phyloP scores from a whole-genome alignment of 768 basidiomycete genomes.

The Lactarius pseudohatsudake region DNA sequence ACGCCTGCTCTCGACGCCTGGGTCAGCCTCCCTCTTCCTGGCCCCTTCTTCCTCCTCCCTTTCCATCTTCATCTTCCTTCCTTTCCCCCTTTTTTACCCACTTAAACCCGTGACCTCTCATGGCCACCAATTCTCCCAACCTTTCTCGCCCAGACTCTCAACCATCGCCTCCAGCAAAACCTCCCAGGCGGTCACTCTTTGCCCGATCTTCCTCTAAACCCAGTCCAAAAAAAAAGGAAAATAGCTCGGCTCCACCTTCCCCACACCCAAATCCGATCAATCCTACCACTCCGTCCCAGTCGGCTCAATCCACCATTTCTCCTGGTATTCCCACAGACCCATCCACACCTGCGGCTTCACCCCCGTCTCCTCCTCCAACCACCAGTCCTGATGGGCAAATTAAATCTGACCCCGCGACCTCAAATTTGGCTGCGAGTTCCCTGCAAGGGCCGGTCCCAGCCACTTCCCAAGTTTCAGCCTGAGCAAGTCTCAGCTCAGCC shows the following conservation, averaged over 20 bases:
- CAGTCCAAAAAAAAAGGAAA: constrained; percentile 22
- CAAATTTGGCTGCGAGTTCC: constrained; percentile 13
- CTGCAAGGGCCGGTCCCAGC: constrained; percentile 34
- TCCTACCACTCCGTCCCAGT: background rate
- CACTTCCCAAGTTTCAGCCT: constrained; percentile 6
- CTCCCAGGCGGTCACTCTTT: constrained; percentile 23
- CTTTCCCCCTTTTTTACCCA: background rate
- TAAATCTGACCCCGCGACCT: constrained; percentile 26
- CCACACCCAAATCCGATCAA: background rate
- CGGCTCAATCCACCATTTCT: background rate
- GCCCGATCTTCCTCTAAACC: constrained; percentile 26
- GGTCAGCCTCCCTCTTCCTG: constrained; percentile 7
- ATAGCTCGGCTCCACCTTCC: constrained; percentile 7
- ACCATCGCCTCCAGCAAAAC: constrained; percentile 11
- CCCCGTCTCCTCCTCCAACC: constrained; percentile 11
- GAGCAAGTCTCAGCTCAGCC: constrained; percentile 25
- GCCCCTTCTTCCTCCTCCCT: background rate
- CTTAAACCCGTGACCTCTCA: background rate
- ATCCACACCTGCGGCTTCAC: constrained; percentile 5
- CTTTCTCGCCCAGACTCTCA: background rate
- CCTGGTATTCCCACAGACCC: constrained; percentile 4
- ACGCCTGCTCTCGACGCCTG: background rate
- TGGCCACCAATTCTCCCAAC: constrained; percentile 17
- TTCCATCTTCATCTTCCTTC: background rate
- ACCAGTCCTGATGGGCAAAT: constrained; percentile 25